Base-by-base conservation (phyloP, 768 basidiomycete genomes). In the Termitomyces sp. region DNA sequence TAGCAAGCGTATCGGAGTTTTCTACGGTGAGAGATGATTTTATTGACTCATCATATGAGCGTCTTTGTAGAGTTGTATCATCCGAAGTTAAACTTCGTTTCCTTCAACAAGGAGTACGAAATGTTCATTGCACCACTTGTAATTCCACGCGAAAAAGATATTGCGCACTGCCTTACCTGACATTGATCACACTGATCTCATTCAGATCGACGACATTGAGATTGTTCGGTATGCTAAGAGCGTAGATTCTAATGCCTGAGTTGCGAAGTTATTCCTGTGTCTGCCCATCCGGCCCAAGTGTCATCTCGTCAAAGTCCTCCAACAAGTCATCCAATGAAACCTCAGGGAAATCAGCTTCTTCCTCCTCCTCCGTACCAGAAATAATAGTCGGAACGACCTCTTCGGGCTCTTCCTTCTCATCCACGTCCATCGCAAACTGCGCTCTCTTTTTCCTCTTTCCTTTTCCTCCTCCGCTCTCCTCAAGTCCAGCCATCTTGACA, bases 241-340 rank as follows among this genome's bases (percentile, higher is more conserved):
- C 34, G 24, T 34, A 36, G 16, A 20, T 33, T 33, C 2, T 33
- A 6, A 50, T 31, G 16, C 24, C 9, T 16, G 13, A 52, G 11
- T 18, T 16, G 6, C 9, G 34, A 31, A 41, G 49, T 50, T 55
- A 63, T 55, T 55, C 56, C 27, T 58, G 47, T 16, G 42, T 52
- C 16, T 41, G 55, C 30, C 66, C 71, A 49, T 70, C 72, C 9
- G 79, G 77, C 6, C 80, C 82, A 41, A 97, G 78, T 9, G 87
- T 92, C 87, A 98, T 81, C 72, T 93, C 93, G 65, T 97, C 94
- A 65, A 97, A 94, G 70, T 89, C 86, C 59, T 97, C 93, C 66
- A 98, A 72, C 61, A 98, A 71, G 73, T 98, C 95, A 64, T 94
- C 85, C 67, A 96, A 70, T 59, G 81, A 78, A 45, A 98, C 79